Evolutionary conservation across 2,329 filamentous ascomycete genomes (phyloP), one percentile per base, ranked within the genome.

Genomic region (Penicillium occitanis): DNA sequence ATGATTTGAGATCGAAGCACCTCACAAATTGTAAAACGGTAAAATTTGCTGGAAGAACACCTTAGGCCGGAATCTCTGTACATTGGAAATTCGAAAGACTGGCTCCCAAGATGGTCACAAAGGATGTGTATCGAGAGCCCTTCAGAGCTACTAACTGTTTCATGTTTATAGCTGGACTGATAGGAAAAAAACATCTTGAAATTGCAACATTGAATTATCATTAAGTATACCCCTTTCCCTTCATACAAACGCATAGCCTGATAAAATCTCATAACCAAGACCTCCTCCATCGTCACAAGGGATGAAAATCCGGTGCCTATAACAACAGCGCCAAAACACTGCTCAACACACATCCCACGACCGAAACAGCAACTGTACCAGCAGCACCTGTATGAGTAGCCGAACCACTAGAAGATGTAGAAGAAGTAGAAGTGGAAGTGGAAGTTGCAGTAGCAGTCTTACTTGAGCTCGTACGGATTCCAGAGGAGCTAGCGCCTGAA

Each of bases 321-420:
- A 63, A 11, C 19, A 63, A 61, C 10, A 66, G 50, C 25, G 65
- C 65, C 40, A 66, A 35, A 25, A 63, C 53, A 48, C 60, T 63
- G n/a, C 61, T 51, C 25, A 66, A 1, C 25, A 73, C 70, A n/a
- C 75, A 73, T 7, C 70, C 70, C n/a, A 72, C 68, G 30, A 69
- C 71, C n/a, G 74, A 72, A 17, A 73, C 70, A 40, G 70, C 63
- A n/a, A 76, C 62, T 6, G 44, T 53, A 33, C 69, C 37, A 11
- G 70, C 70, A 46, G 74, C 73, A 37, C 72, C 74, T 55, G 71
- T 75, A 25, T 70, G 69, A 30, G 73, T 67, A n/a, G 67, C 69
- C n/a, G 65, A 63, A 33, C 42, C 61, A 44, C 65, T 35, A 30
- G 60, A 60, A 35, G 33, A 59, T 25, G 55, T 42, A 50, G 46